Evolutionary conservation across 2,329 filamentous ascomycete species (phyloP).

Genomic region (Gnomoniopsis sp.): DNA sequence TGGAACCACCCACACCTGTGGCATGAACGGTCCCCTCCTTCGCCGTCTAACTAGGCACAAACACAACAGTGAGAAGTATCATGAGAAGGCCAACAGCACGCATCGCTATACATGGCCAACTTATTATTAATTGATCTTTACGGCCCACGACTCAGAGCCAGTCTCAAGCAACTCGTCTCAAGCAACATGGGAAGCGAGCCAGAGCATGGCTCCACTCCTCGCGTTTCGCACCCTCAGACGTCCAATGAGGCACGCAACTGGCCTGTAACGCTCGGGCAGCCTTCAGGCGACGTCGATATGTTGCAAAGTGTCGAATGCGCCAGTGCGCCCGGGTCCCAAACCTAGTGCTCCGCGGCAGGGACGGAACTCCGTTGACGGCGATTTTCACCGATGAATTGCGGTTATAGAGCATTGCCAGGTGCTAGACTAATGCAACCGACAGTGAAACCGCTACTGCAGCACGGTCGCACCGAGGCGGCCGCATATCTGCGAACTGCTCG

Average conservation of each 20-base stretch:
- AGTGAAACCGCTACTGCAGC: too few relatives aligned
- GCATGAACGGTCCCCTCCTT: too few relatives aligned
- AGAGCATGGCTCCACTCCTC: constrained; percentile 16
- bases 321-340: not conserved
- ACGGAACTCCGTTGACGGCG: not conserved
- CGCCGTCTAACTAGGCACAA: too few relatives aligned
- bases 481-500: too few relatives aligned
- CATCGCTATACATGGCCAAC: not conserved
- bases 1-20: too few relatives aligned
- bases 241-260: not conserved
- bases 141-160: constrained; percentile 3
- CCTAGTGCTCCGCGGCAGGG: not conserved
- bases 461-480: too few relatives aligned
- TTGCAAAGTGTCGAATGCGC: too few relatives aligned
- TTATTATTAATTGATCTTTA: not conserved
- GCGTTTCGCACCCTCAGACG: constrained; percentile 18
- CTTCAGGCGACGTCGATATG: not conserved
- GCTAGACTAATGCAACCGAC: too few relatives aligned
- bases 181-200: not conserved
- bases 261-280: not conserved
- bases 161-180: constrained; percentile 7
- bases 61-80: not conserved
- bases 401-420: too few relatives aligned
- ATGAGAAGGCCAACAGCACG: not conserved
- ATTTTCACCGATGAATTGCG: too few relatives aligned